Percentiles rank a stretch among this genome's conserved stretches.
Evolutionary conservation across 73 alveolate genomes (phyloP).

Genomic region (Paramecium pentaurelia): DNA sequence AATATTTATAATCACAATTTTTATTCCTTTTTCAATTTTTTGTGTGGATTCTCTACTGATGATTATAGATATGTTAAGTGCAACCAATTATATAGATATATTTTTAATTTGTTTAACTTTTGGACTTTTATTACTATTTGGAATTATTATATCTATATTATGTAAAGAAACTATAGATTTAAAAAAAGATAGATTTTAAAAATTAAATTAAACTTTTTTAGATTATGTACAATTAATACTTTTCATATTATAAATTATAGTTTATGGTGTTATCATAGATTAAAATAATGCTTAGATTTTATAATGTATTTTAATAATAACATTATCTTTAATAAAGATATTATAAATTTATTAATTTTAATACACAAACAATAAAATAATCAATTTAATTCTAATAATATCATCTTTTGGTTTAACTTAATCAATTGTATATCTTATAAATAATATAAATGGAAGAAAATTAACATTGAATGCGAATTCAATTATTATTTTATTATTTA

Average conservation of each 20-base stretch:
- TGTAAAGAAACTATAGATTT: background rate
- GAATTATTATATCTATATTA: background rate
- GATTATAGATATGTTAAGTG: background rate
- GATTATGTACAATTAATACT: background rate
- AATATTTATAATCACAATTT: background rate
- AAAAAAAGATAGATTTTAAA: background rate
- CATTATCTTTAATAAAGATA: background rate
- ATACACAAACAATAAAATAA: background rate
- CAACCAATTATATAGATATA: background rate
- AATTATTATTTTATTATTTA: background rate
- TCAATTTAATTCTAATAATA: background rate
- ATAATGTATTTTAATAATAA: background rate
- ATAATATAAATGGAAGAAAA: background rate
- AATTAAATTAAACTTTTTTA: background rate
- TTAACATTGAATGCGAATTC: background rate
- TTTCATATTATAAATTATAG: background rate
- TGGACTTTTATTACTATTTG: background rate
- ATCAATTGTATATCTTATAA: background rate
- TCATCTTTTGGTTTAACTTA: background rate
- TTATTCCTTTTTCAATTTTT: background rate
- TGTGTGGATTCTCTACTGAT: background rate
- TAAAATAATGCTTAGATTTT: background rate
- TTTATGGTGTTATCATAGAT: background rate
- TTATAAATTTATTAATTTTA: background rate
- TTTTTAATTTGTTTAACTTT: background rate